Evolutionary conservation across 2,329 filamentous ascomycete genomes (phyloP), one percentile per base, ranked within the genome.

Genomic region (Beauveria caledonica): DNA sequence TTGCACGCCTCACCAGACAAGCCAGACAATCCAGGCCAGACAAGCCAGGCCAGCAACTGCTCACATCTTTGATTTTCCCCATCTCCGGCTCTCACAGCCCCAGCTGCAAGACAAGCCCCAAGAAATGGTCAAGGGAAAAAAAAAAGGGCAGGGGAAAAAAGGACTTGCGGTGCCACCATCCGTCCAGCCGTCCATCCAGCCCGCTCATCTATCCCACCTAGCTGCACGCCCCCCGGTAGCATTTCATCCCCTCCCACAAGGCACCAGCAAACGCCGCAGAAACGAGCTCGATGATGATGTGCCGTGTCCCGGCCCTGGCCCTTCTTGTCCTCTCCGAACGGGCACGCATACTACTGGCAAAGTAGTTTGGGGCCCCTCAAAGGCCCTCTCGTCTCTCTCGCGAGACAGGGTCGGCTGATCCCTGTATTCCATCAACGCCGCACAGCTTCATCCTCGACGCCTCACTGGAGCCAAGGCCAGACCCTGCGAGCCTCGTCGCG

Each of bases 361-460:
- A 21, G 17, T 15, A n/a, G 27, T 51, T 36, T 51, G 27, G 2
- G 2, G 8, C 23, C 23, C 36, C 21, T 33, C 50, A 36, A 21
- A 23, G 11, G n/a, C 5, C 21, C 36, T 49, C 17, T 36, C 50
- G 50, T 21, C 33, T 45, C 42, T n/a, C 10, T 46, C 21, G 33
- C 33, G 39, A 46, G 25, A 56, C 54, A 42, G 36, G 55, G 55
- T 50, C 46, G 45, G 45, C 55, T 58, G 46, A 58, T 58, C 55
- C 55, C 33, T 58, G 45, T 50, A 58, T 50, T 46, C 44, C 23
- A 58, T 58, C 55, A 42, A 42, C 55, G 55, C 55, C 55, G 33
- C 33, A 42, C 33, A 40, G 44, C 54, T 46, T 49, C 42, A 19
- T 46, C 13, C 54, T 57, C 44, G 27, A 49, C 54, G 54, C 54